Evolutionary conservation across 2,329 filamentous ascomycete genomes (phyloP).

Genomic region (Exophiala aquamarina): DNA sequence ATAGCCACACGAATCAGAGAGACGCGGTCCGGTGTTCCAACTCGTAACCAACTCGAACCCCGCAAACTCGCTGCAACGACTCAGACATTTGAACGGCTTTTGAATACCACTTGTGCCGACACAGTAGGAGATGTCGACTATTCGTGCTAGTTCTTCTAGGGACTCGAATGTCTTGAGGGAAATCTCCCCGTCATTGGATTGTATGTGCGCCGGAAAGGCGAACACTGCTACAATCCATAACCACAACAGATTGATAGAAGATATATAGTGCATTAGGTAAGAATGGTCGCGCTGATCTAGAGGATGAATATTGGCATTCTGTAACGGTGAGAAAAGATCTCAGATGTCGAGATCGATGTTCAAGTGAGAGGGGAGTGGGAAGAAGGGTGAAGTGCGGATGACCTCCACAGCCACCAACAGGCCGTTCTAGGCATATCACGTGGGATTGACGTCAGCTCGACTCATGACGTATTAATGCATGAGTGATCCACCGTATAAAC

Average conservation of each 20-base stretch:
- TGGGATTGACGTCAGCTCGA: too few species aligned
- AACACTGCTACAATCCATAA: slow-evolving; percentile 7
- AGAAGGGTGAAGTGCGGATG: too few species aligned
- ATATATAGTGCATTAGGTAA: slow-evolving; percentile 10
- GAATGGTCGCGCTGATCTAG: not conserved
- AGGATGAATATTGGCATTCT: not conserved
- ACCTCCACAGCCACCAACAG: too few species aligned
- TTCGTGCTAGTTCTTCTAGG: slow-evolving; percentile 82
- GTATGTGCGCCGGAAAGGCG: slow-evolving; percentile 14
- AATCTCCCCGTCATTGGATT: slow-evolving; percentile 37
- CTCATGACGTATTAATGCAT: too few species aligned
- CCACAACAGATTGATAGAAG: slow-evolving; percentile 4
- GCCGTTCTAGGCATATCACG: too few species aligned
- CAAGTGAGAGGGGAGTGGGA: too few species aligned
- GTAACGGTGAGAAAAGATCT: too few species aligned
- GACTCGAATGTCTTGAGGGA: slow-evolving; percentile 70
- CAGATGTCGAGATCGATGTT: too few species aligned
- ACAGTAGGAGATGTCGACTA: slow-evolving; percentile 94
- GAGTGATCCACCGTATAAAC: too few species aligned
- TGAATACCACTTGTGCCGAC: slow-evolving; percentile 80
- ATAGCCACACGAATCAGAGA: slow-evolving; percentile 92
- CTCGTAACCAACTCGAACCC: slow-evolving; percentile 75
- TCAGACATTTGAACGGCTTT: slow-evolving; percentile 80
- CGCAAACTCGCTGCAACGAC: slow-evolving; percentile 81
- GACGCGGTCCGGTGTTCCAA: slow-evolving; percentile 84